Percentiles rank a stretch among this genome's conserved stretches.
Conservation (phyloP, 805 yeast genomes). For the Wickerhamiella nectarea region DNA sequence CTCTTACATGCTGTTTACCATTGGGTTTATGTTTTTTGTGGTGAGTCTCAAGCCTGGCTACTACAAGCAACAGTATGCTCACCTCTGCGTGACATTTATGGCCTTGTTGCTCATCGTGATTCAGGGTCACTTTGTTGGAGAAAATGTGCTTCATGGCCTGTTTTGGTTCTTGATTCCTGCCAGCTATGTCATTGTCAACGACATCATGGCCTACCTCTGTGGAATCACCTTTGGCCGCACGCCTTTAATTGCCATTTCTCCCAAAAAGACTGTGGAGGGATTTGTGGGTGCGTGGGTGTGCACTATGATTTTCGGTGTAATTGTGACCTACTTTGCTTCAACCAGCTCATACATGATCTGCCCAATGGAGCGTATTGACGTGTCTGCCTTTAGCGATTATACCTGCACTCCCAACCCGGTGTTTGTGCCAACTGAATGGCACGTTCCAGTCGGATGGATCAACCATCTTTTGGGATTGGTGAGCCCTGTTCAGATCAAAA, state of each 20-base stretch:
- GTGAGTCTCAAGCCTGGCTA: constrained; percentile 78
- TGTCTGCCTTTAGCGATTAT: constrained; percentile 48
- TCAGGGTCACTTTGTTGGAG: constrained; percentile 87
- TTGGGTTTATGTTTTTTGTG: constrained; percentile 84
- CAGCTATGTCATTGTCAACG: constrained; percentile 83
- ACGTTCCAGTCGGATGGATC: constrained; percentile 41
- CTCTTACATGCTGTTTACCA: constrained; percentile 67
- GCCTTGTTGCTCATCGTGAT: constrained; percentile 75
- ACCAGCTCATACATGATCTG: constrained; percentile 69
- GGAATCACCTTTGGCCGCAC: constrained; percentile 94
- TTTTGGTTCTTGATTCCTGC: constrained; percentile 93
- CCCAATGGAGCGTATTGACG: constrained; percentile 50
- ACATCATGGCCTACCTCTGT: constrained; percentile 90
- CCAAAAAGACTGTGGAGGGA: constrained; percentile 96
- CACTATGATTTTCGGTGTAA: constrained; percentile 60
- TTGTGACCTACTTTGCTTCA: constrained; percentile 50
- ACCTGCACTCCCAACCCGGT: constrained; percentile 79
- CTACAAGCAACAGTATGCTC: constrained; percentile 85
- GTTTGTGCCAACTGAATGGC: constrained; percentile 67
- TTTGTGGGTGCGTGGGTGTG: constrained; percentile 96
- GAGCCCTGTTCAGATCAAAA: constrained; percentile 25
- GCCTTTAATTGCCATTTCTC: constrained; percentile 83
- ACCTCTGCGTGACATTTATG: constrained; percentile 89
- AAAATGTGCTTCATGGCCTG: constrained; percentile 76
- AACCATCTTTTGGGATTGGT: background rate